Evolutionary conservation across 768 basidiomycete species (phyloP), one percentile per base, ranked within the genome.

Genomic region (Tulasnella calospora): DNA sequence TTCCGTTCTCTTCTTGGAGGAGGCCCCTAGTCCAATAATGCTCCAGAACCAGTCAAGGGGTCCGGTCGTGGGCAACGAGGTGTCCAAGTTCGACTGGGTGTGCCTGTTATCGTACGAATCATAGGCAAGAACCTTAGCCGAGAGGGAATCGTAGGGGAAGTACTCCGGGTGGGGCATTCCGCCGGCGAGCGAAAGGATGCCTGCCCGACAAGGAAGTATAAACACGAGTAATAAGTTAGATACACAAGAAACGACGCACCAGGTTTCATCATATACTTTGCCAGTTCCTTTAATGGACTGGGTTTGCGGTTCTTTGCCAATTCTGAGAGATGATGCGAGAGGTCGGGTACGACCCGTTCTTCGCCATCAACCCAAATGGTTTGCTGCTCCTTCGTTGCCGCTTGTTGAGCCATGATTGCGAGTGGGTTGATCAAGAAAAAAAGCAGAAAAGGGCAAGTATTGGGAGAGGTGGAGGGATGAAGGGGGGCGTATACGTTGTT

Each of bases 301-400:
- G 84, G 79, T 38, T 81, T 73, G 67, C 92, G 86, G 38, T 87
- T 85, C 76, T 85, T 86, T 3, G 91, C 83, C 27, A 90, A 47
- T 3, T 84, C 82, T n/a, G 90, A 92, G 38, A 94, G 84, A 82
- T 94, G 93, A 82, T 93, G 91, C 30, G 89, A 90, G 69, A 93
- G 85, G 84, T 94, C 92, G 30, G 77, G 77, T 1, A 78, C 77
- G 71, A 41, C 3, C 6, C 70, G 67, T 8, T 33, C 27, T 71
- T 72, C 69, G 0, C 77, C 77, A 67, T 72, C 77, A 23, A 78
- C 77, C 40, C 44, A 78, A 33, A 72, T 51, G 41, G 77, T 71
- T 46, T 44, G 35, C 27, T 33, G 47, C 38, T 55, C 57, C 30
- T 76, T 61, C 47, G 15, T 44, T 33, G 75, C n/a, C 57, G 27